Evolutionary conservation across 140 eudicot species (phyloP), one percentile per base, ranked within the genome.

Genomic region (Bidens hawaiensis): DNA sequence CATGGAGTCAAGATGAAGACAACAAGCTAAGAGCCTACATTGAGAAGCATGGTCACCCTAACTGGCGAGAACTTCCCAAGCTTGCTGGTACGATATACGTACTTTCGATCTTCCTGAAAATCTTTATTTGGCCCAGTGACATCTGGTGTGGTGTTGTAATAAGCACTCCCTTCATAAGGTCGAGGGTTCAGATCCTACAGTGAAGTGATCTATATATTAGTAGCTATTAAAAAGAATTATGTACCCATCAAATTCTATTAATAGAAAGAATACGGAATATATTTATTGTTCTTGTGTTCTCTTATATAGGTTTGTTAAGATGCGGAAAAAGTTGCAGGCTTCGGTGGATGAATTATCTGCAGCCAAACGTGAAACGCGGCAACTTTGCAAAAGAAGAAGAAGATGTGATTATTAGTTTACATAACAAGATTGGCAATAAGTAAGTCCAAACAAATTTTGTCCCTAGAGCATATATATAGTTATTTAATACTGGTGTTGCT

Each of bases 1-100:
- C 87, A 5, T 85, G 94, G 94, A 85, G 81, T 67, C 51, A 68
- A 62, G 94, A 85, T 1, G 94, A 81, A 78, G 94, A 85, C 22
- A 74, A 73, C 52, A 78, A 65, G 65, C 60, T 85, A 27, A 74
- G 70, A 54, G 69, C 79, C 28, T 68, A 79, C 31, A 57, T 85
- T 10, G 22, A 48, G 15, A 67, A 17, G 68, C 55, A 71, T 49
- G 89, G 85, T 60, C 75, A 63, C 62, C 42, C 78, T 60, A 82
- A 85, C 27, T 85, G 94, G 94, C 73, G 83, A 6, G 41, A 75
- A 64, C 77, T 85, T 34, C 88, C 94, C 71, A 85, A 76, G 57
- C 62, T 59, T 43, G 87, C 87, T 10, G 83, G 87, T 81, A 74
- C 42, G 45, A 27, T 25, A 19, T 5, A 6, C 15, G 18, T n/a